phyloP scores from a whole-genome alignment of 768 basidiomycete genomes.

The Lentinula edodes region DNA sequence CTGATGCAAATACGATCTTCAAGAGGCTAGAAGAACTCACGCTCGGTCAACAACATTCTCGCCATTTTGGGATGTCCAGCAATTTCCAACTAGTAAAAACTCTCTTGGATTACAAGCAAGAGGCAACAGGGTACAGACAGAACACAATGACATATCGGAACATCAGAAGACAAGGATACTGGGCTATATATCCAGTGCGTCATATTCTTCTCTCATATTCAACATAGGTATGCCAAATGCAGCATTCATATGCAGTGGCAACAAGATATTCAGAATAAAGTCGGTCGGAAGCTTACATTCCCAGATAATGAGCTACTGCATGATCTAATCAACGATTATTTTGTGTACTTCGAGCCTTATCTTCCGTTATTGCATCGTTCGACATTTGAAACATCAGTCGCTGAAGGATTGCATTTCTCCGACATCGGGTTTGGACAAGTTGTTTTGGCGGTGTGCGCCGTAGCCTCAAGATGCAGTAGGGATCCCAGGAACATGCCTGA shows the following conservation, averaged over 20 bases:
- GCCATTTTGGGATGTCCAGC: background rate
- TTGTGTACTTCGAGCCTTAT: slow-evolving; percentile 46
- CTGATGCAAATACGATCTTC: background rate
- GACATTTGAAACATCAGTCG: slow-evolving; percentile 54
- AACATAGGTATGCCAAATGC: too few species aligned
- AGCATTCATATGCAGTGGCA: background rate
- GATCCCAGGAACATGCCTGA: slow-evolving; percentile 56
- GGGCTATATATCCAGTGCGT: background rate
- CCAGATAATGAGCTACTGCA: slow-evolving; percentile 50
- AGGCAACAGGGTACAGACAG: background rate
- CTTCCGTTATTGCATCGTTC: slow-evolving; percentile 70
- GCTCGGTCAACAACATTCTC: background rate
- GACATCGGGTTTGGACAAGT: slow-evolving; percentile 42
- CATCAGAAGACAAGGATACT: background rate
- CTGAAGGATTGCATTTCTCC: slow-evolving; percentile 41
- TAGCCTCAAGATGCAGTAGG: slow-evolving; percentile 52
- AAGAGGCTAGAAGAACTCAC: background rate
- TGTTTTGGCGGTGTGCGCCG: slow-evolving; percentile 51
- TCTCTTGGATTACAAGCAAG: background rate
- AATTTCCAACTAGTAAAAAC: background rate
- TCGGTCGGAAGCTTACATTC: slow-evolving; percentile 20
- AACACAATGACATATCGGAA: background rate
- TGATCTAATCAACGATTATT: slow-evolving; percentile 59
- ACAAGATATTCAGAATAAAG: background rate
- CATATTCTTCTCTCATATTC: background rate